Conservation (phyloP, 2,329 filamentous ascomycete genomes). For the Xylaria sp. region DNA sequence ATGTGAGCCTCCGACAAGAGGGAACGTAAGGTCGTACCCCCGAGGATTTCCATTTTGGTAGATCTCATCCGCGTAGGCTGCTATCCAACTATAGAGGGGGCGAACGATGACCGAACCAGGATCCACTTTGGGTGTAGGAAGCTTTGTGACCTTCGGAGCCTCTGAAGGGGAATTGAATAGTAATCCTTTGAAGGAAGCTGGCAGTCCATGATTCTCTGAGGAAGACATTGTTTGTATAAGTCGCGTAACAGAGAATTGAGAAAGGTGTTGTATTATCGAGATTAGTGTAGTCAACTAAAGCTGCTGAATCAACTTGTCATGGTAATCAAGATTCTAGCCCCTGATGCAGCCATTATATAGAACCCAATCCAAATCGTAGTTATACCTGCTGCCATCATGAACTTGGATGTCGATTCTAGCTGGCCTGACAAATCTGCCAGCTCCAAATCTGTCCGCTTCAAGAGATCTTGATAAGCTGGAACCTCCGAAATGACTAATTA, state of each 20-base stretch:
- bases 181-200: not conserved
- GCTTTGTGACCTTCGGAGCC: not conserved
- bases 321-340: not conserved
- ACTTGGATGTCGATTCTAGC: not conserved
- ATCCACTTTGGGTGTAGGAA: not conserved
- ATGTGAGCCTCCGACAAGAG: not conserved
- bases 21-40: not conserved
- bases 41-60: not conserved
- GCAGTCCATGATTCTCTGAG: not conserved
- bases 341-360: not conserved
- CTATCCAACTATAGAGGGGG: not conserved
- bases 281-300: not conserved
- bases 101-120: not conserved
- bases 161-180: not conserved
- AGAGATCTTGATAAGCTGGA: not conserved
- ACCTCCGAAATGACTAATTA: too few species aligned
- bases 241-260: not conserved
- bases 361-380: not conserved
- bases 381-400: not conserved
- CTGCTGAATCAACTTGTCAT: not conserved
- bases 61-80: not conserved
- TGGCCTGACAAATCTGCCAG: constrained; percentile 1
- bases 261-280: not conserved
- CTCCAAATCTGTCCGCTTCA: not conserved
- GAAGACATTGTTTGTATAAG: not conserved